Conservation (phyloP, 352 stramenopile species). For the Pythium brachiatum region DNA sequence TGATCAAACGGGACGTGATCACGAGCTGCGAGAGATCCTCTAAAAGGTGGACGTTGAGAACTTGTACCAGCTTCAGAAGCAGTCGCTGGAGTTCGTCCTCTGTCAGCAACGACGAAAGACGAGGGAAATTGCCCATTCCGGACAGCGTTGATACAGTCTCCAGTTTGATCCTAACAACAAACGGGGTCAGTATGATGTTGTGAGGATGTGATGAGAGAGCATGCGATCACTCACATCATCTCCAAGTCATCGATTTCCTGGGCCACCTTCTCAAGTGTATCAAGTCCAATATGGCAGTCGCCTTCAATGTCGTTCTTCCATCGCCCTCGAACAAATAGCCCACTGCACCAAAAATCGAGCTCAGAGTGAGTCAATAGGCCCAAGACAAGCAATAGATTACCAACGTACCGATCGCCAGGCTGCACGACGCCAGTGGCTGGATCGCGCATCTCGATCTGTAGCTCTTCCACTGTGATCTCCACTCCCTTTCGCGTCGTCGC, state of each 20-base stretch:
- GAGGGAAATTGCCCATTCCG: constrained; percentile 57
- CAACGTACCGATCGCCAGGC: constrained; percentile 47
- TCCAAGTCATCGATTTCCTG: constrained; percentile 66
- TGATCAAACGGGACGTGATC: constrained; percentile 25
- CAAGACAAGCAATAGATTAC: neutral
- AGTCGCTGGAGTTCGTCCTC: constrained; percentile 62
- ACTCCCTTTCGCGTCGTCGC: constrained; percentile 63
- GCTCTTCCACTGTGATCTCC: constrained; percentile 51
- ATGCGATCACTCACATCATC: constrained; percentile 48
- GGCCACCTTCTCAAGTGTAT: constrained; percentile 42
- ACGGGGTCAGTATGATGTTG: neutral
- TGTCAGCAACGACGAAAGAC: constrained; percentile 52
- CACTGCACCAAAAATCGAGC: constrained; percentile 24
- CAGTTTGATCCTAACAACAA: constrained; percentile 59
- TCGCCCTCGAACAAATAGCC: constrained; percentile 42
- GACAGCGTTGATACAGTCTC: constrained; percentile 51
- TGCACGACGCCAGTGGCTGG: constrained; percentile 17
- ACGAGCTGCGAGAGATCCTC: constrained; percentile 27
- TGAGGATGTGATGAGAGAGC: neutral
- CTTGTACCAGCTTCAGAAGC: constrained; percentile 55
- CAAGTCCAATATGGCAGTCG: constrained; percentile 30
- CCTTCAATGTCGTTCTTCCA: constrained; percentile 43
- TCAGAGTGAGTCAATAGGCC: neutral
- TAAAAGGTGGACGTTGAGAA: constrained; percentile 42
- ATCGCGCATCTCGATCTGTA: constrained; percentile 54